Evolutionary conservation across 805 yeast species (phyloP).

Genomic region (Danielia reshetovae): DNA sequence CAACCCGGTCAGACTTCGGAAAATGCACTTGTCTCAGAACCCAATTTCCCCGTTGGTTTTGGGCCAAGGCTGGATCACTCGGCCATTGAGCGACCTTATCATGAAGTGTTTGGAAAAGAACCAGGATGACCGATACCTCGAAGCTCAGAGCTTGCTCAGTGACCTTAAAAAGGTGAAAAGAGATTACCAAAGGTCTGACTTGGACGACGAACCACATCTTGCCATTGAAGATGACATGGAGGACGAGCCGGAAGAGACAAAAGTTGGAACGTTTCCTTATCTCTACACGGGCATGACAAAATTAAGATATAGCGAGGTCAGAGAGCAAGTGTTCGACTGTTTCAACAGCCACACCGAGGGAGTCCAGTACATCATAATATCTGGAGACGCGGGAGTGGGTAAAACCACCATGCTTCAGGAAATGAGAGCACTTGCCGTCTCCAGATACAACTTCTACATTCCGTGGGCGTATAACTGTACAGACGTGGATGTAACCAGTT

Average conservation of each 20-base stretch:
- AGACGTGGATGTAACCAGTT: conserved; percentile 27
- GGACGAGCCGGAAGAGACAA: not conserved
- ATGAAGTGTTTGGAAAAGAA: conserved; percentile 41
- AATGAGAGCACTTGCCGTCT: conserved; percentile 29
- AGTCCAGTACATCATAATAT: conserved; percentile 25
- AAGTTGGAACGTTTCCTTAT: not conserved
- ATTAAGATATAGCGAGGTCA: not conserved
- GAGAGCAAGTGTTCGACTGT: conserved; percentile 5
- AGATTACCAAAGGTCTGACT: conserved; percentile 10
- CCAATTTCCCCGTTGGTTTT: conserved; percentile 39
- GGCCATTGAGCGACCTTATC: conserved; percentile 34
- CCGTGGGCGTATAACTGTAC: conserved; percentile 29
- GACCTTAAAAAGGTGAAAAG: conserved; percentile 29
- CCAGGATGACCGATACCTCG: conserved; percentile 36
- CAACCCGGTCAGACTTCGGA: conserved; percentile 34
- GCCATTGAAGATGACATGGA: not conserved
- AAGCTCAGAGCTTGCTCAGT: conserved; percentile 28
- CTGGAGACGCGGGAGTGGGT: conserved; percentile 46
- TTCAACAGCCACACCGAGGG: conserved; percentile 4
- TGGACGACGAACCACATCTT: not conserved
- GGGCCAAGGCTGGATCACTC: conserved; percentile 24
- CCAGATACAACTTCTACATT: conserved; percentile 26
- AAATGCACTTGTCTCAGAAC: conserved; percentile 37
- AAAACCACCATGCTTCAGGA: conserved; percentile 41
- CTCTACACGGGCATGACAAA: not conserved